A percentile compares a stretch with the other conserved stretches of the same genome.
These are phyloP conservation scores for Chaetomidium leptoderma DNA, from an alignment of 495 filamentous ascomycete species.

Conservation along the genomic window DNA sequence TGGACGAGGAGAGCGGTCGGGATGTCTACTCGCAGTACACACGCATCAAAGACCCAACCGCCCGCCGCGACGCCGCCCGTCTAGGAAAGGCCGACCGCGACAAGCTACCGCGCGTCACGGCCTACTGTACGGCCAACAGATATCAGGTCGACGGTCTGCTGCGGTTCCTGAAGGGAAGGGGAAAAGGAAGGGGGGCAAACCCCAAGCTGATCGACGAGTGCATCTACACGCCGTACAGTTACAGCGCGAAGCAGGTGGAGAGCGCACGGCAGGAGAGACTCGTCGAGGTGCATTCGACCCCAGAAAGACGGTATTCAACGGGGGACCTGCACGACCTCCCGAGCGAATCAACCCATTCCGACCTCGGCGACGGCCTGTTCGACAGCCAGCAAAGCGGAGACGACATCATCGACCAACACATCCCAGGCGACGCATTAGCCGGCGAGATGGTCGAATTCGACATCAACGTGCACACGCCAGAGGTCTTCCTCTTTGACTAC, in stretches of 20 bases:
- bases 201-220: slow-evolving; percentile 96
- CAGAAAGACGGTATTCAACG: slow-evolving; percentile 52
- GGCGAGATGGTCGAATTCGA: slow-evolving; percentile 55
- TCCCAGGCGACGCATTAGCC: slow-evolving; percentile 16
- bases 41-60: slow-evolving; percentile 93
- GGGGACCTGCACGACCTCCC: slow-evolving; percentile 23
- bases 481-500: slow-evolving; percentile 95
- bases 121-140: slow-evolving; percentile 88
- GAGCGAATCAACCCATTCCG: slow-evolving; percentile 5
- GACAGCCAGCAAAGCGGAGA: slow-evolving; percentile 19
- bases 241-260: slow-evolving; percentile 43
- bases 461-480: slow-evolving; percentile 78
- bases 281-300: slow-evolving; percentile 47
- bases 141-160: slow-evolving; percentile 85
- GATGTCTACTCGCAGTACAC: slow-evolving; percentile 94
- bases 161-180: slow-evolving; percentile 79
- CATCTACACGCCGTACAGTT: slow-evolving; percentile 89
- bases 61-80: slow-evolving; percentile 84
- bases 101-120: slow-evolving; percentile 82
- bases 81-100: slow-evolving; percentile 91
- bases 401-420: slow-evolving; percentile 5
- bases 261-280: slow-evolving; percentile 26
- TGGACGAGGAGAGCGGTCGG: slow-evolving; percentile 83
- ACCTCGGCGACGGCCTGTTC: slow-evolving; percentile 22
- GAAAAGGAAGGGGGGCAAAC: slow-evolving; percentile 66